Conservation (phyloP, 192 early-diverging fungal species). For the Backusella liffmaniae region DNA sequence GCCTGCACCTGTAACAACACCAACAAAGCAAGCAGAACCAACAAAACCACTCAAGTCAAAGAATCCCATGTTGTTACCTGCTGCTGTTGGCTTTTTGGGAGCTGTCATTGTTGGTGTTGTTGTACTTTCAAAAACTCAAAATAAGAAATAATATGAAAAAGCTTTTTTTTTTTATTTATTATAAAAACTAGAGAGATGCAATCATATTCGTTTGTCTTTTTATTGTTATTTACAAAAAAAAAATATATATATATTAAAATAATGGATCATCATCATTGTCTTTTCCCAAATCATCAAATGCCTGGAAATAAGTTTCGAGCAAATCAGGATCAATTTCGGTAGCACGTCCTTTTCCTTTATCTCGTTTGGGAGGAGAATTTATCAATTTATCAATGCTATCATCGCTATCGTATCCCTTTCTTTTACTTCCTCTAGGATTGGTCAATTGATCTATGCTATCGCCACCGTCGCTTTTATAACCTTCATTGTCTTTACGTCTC, state of each 20-base stretch:
- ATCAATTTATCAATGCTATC: background rate
- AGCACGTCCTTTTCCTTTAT: background rate
- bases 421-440: background rate
- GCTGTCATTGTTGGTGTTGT: constrained; percentile 55
- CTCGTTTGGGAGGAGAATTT: background rate
- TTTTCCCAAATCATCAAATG: constrained; percentile 1
- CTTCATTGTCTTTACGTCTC: background rate
- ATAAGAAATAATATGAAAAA: background rate
- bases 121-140: constrained; percentile 20
- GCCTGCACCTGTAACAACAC: background rate
- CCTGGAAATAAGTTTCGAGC: background rate
- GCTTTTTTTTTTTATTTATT: background rate
- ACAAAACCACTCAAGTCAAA: background rate
- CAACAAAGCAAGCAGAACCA: background rate
- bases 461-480: background rate
- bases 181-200: background rate
- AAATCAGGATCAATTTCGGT: background rate
- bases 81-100: constrained; percentile 53
- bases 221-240: background rate
- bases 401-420: background rate
- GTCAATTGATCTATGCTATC: background rate
- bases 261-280: background rate
- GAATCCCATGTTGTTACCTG: constrained; percentile 43
- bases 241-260: background rate
- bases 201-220: background rate